phyloP scores from a whole-genome alignment of 2,329 filamentous ascomycete genomes.

The Penicillium hordei region DNA sequence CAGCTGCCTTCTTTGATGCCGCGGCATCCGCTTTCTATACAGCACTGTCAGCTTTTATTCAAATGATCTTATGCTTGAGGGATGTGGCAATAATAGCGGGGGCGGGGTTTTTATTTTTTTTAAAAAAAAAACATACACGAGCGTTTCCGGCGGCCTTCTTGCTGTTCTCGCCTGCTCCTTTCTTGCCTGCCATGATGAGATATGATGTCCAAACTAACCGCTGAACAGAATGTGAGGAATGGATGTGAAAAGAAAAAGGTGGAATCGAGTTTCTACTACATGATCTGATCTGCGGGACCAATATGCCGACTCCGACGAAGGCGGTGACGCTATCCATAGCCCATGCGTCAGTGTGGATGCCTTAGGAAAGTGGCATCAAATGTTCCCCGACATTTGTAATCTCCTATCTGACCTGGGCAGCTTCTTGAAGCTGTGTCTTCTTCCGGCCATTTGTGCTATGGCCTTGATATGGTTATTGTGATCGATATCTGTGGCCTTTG shows the following conservation, averaged over 20 bases:
- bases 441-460: neutral
- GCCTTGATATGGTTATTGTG: neutral
- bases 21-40: slow-evolving; percentile 82
- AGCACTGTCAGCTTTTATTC: slow-evolving; percentile 15
- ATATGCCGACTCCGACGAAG: slow-evolving; percentile 28
- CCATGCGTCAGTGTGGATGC: neutral
- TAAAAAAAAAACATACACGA: slow-evolving; percentile 36
- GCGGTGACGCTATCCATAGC: slow-evolving; percentile 17
- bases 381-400: slow-evolving; percentile 6
- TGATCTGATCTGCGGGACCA: slow-evolving; percentile 26
- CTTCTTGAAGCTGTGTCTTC: neutral
- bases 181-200: slow-evolving; percentile 69
- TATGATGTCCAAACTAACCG: neutral
- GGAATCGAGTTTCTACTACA: slow-evolving; percentile 14
- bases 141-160: slow-evolving; percentile 91
- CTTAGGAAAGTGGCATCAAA: neutral
- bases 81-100: slow-evolving; percentile 23
- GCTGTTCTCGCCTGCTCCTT: slow-evolving; percentile 65
- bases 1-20: slow-evolving; percentile 71
- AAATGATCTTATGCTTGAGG: slow-evolving; percentile 1
- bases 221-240: slow-evolving; percentile 4
- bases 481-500: neutral
- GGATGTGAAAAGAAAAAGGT: slow-evolving; percentile 13
- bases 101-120: slow-evolving; percentile 23
- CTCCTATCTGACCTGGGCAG: slow-evolving; percentile 4